Evolutionary conservation across 2,329 filamentous ascomycete genomes (phyloP).

Genomic region (Cladorrhinum sp.): DNA sequence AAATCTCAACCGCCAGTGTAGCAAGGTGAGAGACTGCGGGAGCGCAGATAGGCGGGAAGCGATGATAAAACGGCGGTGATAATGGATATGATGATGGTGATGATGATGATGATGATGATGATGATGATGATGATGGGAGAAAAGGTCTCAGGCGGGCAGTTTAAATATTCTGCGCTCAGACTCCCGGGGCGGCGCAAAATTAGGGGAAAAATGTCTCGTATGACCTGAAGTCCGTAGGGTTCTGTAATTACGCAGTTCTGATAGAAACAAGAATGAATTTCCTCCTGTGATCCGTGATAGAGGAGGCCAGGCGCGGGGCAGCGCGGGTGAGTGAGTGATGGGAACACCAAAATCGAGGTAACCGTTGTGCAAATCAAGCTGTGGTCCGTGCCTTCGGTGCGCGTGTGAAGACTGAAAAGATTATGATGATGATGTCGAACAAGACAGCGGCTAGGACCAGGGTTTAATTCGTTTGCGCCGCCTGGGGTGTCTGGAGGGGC

Average conservation of each 20-base stretch:
- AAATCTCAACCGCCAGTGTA: background rate
- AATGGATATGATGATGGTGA: constrained; percentile 16
- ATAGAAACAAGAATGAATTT: constrained; percentile 21
- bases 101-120: constrained; percentile 15
- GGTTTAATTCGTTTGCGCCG: constrained; percentile 39
- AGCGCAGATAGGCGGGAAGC: background rate
- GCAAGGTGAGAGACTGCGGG: background rate
- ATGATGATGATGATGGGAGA: constrained; percentile 13
- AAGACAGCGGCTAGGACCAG: constrained; percentile 40
- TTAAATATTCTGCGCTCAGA: constrained; percentile 40
- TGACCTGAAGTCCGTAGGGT: constrained; percentile 28
- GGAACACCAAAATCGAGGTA: constrained; percentile 25
- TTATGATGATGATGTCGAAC: constrained; percentile 25
- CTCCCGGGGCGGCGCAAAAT: constrained; percentile 27
- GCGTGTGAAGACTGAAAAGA: constrained; percentile 28
- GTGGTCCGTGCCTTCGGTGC: constrained; percentile 37
- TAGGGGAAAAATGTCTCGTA: constrained; percentile 45
- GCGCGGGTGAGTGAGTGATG: constrained; percentile 23
- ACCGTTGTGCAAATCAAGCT: constrained; percentile 27
- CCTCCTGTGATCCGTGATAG: constrained; percentile 25
- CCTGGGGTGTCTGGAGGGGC: constrained; percentile 19
- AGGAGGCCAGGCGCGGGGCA: constrained; percentile 23
- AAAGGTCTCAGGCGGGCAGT: constrained; percentile 29
- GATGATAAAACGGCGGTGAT: background rate
- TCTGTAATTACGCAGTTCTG: constrained; percentile 23